Conservation (phyloP, 1,284 basidiomycete genomes). For the Trichosporon ovoides region DNA sequence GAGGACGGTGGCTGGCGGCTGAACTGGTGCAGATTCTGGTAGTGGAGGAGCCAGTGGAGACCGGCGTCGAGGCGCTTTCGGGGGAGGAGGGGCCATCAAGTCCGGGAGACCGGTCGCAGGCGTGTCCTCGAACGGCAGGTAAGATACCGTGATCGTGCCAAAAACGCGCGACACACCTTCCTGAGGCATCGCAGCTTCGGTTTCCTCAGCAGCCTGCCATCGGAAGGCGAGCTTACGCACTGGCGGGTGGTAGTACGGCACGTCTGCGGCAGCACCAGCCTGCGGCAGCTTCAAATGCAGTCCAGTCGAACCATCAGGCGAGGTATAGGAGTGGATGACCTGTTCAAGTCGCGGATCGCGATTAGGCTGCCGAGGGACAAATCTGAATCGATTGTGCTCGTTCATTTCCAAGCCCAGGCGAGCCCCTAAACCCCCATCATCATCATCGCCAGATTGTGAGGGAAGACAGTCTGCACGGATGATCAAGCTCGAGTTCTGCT, state of each 20-base stretch:
- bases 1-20: slow-evolving; percentile 16
- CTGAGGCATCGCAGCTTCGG: neutral
- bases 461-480: slow-evolving; percentile 38
- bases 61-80: slow-evolving; percentile 22
- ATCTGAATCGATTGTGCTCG: slow-evolving; percentile 29
- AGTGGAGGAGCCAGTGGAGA: slow-evolving; percentile 33
- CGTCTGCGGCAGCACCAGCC: slow-evolving; percentile 25
- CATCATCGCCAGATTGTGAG: slow-evolving; percentile 5
- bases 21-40: neutral
- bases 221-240: slow-evolving; percentile 39
- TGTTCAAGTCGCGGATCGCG: slow-evolving; percentile 41
- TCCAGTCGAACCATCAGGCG: slow-evolving; percentile 17
- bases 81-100: slow-evolving; percentile 10
- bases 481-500: slow-evolving; percentile 44
- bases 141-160: slow-evolving; percentile 27
- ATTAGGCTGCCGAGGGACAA: slow-evolving; percentile 42
- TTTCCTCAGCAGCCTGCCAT: slow-evolving; percentile 25
- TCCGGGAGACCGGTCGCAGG: slow-evolving; percentile 6
- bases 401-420: slow-evolving; percentile 24
- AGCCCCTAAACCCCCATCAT: slow-evolving; percentile 8
- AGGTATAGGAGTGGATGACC: slow-evolving; percentile 7
- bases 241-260: slow-evolving; percentile 47
- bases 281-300: slow-evolving; percentile 36
- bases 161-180: slow-evolving; percentile 3
- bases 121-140: slow-evolving; percentile 29